Evolutionary conservation across 768 basidiomycete genomes (phyloP).

Genomic region (Suillus fuscotomentosus): DNA sequence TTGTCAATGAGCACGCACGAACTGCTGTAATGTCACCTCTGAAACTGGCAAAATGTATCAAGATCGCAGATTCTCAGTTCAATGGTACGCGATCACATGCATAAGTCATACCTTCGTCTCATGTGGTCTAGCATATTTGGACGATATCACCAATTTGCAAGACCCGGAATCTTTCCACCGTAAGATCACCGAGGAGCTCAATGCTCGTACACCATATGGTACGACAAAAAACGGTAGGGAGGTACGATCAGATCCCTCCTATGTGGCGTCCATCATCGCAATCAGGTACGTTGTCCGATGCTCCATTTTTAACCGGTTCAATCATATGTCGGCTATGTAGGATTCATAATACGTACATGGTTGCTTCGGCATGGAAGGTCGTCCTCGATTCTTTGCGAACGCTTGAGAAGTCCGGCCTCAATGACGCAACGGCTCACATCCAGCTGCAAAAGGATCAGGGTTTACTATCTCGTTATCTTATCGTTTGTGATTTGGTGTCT

Average conservation of each 20-base stretch:
- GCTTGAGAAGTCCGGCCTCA: conserved; percentile 53
- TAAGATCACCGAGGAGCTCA: conserved; percentile 55
- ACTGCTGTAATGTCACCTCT: conserved; percentile 66
- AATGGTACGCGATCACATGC: conserved; percentile 45
- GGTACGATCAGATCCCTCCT: conserved; percentile 41
- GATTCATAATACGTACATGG: conserved; percentile 79
- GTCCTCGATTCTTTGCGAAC: conserved; percentile 57
- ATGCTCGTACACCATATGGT: conserved; percentile 42
- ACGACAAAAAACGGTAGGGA: conserved; percentile 24
- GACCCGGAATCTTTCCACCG: conserved; percentile 63
- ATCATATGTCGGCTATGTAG: conserved; percentile 35
- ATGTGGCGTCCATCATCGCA: conserved; percentile 57
- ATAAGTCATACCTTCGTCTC: conserved; percentile 3
- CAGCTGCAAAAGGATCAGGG: conserved; percentile 51
- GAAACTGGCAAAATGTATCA: conserved; percentile 57
- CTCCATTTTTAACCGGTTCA: neutral
- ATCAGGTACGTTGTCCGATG: conserved; percentile 44
- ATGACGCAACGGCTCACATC: conserved; percentile 48
- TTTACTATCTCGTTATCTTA: conserved; percentile 60
- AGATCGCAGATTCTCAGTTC: conserved; percentile 72
- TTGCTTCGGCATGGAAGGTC: conserved; percentile 82
- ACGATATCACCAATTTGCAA: conserved; percentile 65
- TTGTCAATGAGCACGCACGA: conserved; percentile 49
- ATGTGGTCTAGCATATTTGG: conserved; percentile 52
- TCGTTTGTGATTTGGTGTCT: conserved; percentile 61